Evolutionary conservation across 139 green algal species (phyloP).

Genomic region (Ettlia oleoabundans): DNA sequence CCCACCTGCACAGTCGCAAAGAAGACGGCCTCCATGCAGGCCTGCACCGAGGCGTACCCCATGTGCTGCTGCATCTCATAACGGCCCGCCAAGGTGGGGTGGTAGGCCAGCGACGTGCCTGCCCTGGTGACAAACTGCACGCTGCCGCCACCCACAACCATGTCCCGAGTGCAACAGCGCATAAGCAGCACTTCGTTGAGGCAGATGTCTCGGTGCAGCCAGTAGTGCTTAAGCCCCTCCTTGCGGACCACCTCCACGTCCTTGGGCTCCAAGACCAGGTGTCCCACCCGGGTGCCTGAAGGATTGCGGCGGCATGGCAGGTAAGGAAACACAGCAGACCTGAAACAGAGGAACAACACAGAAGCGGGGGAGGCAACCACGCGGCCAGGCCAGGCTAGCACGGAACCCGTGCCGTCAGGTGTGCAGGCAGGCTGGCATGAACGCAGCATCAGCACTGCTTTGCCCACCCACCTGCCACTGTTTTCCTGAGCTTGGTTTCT

Average conservation of each 20-base stretch:
- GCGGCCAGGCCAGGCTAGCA: too few species aligned
- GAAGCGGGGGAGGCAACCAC: too few species aligned
- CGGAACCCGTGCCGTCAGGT: too few species aligned
- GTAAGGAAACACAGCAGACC: too few species aligned
- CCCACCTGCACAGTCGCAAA: slow-evolving; percentile 8
- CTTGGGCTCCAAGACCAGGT: slow-evolving; percentile 54
- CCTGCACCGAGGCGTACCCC: not conserved
- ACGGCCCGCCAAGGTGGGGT: slow-evolving; percentile 10
- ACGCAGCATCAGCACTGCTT: too few species aligned
- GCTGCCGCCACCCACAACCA: not conserved
- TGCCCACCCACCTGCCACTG: not conserved
- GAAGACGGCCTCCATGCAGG: slow-evolving; percentile 16
- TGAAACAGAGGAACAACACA: too few species aligned
- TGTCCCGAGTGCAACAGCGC: slow-evolving; percentile 8
- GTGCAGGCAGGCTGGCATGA: too few species aligned
- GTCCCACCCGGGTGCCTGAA: slow-evolving; percentile 38
- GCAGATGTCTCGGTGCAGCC: slow-evolving; percentile 41
- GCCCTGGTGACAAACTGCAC: not conserved
- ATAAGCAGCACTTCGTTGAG: slow-evolving; percentile 60
- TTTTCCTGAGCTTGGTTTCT: slow-evolving; percentile 34
- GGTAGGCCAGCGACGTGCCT: slow-evolving; percentile 13
- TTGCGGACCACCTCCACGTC: slow-evolving; percentile 56
- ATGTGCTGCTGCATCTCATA: slow-evolving; percentile 21
- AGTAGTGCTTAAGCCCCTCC: slow-evolving; percentile 19
- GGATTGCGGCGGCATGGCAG: not conserved